These are phyloP conservation scores for Nakazawaea populi DNA, from an alignment of 805 yeast genomes.

Conservation along the genomic window DNA sequence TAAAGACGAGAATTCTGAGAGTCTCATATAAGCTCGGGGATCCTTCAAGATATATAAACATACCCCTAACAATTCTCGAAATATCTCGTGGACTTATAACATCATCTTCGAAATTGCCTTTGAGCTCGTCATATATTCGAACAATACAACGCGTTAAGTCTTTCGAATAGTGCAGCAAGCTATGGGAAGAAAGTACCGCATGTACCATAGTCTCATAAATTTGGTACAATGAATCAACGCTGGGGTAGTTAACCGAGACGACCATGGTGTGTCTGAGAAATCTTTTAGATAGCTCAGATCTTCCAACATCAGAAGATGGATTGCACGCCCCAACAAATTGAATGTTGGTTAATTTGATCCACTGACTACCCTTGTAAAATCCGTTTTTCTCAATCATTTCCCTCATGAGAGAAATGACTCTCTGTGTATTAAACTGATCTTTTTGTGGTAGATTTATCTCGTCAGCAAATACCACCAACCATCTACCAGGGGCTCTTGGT, in stretches of 20 bases:
- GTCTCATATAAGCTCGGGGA: constrained; percentile 35
- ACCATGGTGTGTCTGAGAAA: constrained; percentile 63
- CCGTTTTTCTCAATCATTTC: constrained; percentile 71
- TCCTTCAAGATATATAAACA: constrained; percentile 35
- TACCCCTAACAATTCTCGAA: constrained; percentile 82
- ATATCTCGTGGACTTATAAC: constrained; percentile 86
- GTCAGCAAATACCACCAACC: constrained; percentile 85
- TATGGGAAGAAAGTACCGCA: constrained; percentile 59
- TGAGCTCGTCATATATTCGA: constrained; percentile 45
- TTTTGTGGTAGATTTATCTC: constrained; percentile 78
- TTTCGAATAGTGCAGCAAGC: constrained; percentile 45
- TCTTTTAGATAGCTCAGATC: constrained; percentile 50
- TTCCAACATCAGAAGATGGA: constrained; percentile 77
- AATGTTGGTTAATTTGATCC: constrained; percentile 61
- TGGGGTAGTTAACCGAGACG: constrained; percentile 78
- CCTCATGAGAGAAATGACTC: constrained; percentile 63
- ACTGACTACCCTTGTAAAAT: constrained; percentile 64
- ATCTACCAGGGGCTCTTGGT: constrained; percentile 57
- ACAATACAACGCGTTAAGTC: constrained; percentile 63
- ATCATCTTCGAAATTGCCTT: constrained; percentile 28
- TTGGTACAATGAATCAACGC: constrained; percentile 48
- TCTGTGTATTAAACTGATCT: constrained; percentile 72
- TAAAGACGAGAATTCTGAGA: constrained; percentile 72
- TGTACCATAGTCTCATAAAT: constrained; percentile 58
- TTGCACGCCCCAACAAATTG: constrained; percentile 96